Evolutionary conservation across 169 alveolate species (phyloP), one percentile per base, ranked within the genome.

Genomic region (Plasmodium coatneyi): DNA sequence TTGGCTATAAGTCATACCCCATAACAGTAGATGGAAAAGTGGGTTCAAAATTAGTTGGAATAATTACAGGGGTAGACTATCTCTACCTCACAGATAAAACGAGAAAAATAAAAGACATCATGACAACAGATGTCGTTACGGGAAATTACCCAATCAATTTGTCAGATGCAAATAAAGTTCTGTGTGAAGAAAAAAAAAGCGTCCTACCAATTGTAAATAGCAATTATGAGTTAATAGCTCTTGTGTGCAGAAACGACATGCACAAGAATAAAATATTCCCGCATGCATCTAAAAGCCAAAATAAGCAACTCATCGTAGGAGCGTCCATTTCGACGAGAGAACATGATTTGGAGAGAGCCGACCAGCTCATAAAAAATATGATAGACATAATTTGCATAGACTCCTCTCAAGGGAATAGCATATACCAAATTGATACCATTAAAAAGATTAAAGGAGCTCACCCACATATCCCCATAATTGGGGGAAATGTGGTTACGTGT

Each of bases 401-500:
- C 96, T 97, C 99, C 82, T 96, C 98, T 93, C 99, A 98, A 96
- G 99, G 99, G 41, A 97, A 98, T 95, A 97, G 99, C 83, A 93
- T 96, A 32, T 97, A 96, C 84, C 98, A 97, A 87, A 94, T 97
- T 22, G 99, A 98, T 79, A 92, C 97, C 84, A 95, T 98, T 90
- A 97, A 96, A 82, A 96, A 96, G 76, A 96, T 98, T 71, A 98
- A 98, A 93, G 92, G 92, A 72, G 96, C 92, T 2, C 96, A 83
- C 92, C 99, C 99, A 95, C 70, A 81, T 92, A 39, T 96, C 30
- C 98, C 98, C 96, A 96, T 98, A 54, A 96, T 98, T 7, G 99
- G 97, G 0, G 99, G 99, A 30, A 98, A 98, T 84, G 99, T 98
- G 25, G 99, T 98, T 39, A 97, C 99, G 4, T 97, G 95, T 49